Conservation (phyloP, 2,329 filamentous ascomycete species). For the Botrytis porri region DNA sequence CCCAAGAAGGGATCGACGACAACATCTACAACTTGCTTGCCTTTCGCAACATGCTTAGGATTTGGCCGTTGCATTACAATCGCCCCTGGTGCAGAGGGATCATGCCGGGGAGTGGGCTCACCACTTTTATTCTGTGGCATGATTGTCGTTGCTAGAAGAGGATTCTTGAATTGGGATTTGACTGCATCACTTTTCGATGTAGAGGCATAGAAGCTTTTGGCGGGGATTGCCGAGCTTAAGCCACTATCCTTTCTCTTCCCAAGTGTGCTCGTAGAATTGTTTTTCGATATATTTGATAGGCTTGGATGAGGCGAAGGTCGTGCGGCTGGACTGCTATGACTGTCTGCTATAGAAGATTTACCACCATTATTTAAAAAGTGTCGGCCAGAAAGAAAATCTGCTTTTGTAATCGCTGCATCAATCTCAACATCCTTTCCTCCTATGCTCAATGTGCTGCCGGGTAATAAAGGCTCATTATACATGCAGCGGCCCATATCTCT, state of each 20-base stretch:
- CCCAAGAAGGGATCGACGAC: constrained; percentile 66
- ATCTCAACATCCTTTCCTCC: constrained; percentile 68
- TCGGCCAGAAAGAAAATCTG: constrained; percentile 54
- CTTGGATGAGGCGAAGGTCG: constrained; percentile 20
- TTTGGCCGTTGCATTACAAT: constrained; percentile 60
- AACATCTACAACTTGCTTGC: constrained; percentile 67
- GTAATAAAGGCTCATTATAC: constrained; percentile 54
- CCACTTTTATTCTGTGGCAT: constrained; percentile 46
- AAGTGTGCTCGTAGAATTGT: constrained; percentile 22
- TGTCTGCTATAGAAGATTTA: constrained; percentile 23
- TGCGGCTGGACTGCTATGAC: constrained; percentile 16
- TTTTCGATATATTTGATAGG: constrained; percentile 3
- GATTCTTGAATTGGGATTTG: constrained; percentile 58
- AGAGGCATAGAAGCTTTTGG: constrained; percentile 41
- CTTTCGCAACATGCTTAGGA: constrained; percentile 52
- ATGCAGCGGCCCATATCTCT: constrained; percentile 58
- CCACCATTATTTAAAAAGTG: constrained; percentile 41
- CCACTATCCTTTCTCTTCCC: constrained; percentile 34
- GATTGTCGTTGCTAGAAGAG: constrained; percentile 53
- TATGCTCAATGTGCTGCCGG: constrained; percentile 59
- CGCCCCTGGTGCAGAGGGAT: constrained; percentile 56
- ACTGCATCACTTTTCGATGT: constrained; percentile 41
- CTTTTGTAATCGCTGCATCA: constrained; percentile 57
- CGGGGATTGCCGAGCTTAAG: constrained; percentile 36
- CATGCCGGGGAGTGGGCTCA: constrained; percentile 60